phyloP scores from a whole-genome alignment of 2,329 filamentous ascomycete species.

The Lasiodiplodia sp. region DNA sequence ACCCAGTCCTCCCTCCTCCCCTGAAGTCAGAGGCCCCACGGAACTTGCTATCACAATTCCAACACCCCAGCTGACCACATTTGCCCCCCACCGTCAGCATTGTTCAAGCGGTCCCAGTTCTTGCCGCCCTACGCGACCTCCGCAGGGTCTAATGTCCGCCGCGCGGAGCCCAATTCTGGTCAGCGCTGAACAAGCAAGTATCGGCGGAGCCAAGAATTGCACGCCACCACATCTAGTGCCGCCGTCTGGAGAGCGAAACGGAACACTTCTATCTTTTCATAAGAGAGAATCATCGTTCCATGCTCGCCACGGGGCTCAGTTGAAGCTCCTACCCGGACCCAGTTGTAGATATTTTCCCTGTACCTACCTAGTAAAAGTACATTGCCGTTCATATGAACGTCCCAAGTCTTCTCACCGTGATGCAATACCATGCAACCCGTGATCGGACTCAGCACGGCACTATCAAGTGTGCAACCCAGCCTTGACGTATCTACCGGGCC shows the following conservation, averaged over 20 bases:
- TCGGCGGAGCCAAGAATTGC: too few relatives aligned
- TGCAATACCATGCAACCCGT: neutral
- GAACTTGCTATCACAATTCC: neutral
- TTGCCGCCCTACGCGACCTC: neutral
- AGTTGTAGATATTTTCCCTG: neutral
- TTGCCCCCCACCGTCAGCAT: neutral
- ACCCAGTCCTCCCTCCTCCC: neutral
- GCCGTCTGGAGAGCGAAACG: neutral
- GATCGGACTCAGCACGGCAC: neutral
- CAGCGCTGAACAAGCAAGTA: neutral
- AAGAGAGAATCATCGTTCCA: neutral
- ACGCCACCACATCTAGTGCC: too few relatives aligned
- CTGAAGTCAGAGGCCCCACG: neutral
- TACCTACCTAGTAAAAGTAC: neutral
- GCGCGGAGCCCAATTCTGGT: neutral
- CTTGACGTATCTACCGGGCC: slow-evolving; percentile 4
- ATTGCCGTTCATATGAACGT: neutral
- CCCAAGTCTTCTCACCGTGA: neutral
- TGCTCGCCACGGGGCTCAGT: neutral
- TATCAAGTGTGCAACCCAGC: neutral
- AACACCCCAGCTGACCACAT: neutral
- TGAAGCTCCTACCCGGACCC: neutral
- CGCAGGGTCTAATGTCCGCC: neutral
- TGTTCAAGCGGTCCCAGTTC: neutral
- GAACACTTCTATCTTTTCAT: neutral